Percentiles rank a stretch among this genome's conserved stretches.
Evolutionary conservation across 2,329 filamentous ascomycete species (phyloP).

Genomic region (Verticillium nonalfalfae): DNA sequence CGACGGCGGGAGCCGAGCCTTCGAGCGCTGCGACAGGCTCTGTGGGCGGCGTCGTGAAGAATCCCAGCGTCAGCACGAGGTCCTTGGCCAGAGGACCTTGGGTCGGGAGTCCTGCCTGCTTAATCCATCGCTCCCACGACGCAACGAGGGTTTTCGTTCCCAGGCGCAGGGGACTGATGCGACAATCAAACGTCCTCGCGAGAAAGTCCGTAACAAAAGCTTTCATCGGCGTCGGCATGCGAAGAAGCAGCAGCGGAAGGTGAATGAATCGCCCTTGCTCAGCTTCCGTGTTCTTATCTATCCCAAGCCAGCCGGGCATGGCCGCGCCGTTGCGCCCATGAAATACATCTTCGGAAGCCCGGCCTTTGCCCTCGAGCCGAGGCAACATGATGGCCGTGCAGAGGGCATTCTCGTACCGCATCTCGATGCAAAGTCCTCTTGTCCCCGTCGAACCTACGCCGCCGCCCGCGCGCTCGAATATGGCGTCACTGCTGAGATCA

Average conservation of each 20-base stretch:
- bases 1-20: conserved; percentile 8
- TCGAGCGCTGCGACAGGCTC: conserved; percentile 5
- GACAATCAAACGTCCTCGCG: conserved; percentile 48
- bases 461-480: not conserved
- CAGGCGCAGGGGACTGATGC: conserved; percentile 41
- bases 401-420: conserved; percentile 46
- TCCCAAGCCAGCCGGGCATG: not conserved
- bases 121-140: conserved; percentile 46
- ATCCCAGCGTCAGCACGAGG: conserved; percentile 43
- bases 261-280: conserved; percentile 30
- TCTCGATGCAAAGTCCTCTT: conserved; percentile 34
- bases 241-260: conserved; percentile 46
- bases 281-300: not conserved
- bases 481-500: conserved; percentile 3
- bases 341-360: not conserved
- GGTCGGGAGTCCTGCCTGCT: conserved; percentile 25
- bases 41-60: conserved; percentile 33
- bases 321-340: not conserved
- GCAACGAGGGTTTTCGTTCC: conserved; percentile 43
- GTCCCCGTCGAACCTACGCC: conserved; percentile 6
- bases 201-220: conserved; percentile 44
- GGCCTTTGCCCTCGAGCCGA: not conserved
- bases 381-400: conserved; percentile 48
- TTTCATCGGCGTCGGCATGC: conserved; percentile 49
- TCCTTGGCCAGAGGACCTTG: conserved; percentile 33